phyloP scores from a whole-genome alignment of 805 yeast genomes.

The Henningerozyma blattae region DNA sequence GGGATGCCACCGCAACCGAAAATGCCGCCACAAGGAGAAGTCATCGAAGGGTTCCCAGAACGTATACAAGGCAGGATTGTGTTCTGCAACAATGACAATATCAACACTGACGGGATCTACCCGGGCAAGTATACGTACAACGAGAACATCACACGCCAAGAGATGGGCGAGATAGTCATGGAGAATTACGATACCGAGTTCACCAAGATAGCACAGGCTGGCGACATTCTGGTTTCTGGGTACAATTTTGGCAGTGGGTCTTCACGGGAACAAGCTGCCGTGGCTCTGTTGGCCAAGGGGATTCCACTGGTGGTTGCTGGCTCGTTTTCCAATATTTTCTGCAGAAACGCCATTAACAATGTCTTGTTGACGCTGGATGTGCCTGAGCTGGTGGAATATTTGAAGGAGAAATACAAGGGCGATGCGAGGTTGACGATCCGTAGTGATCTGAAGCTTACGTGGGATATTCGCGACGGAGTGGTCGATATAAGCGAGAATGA shows the following conservation, averaged over 20 bases:
- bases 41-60: constrained; percentile 87
- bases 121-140: constrained; percentile 99
- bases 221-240: constrained; percentile 86
- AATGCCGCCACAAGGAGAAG: too few relatives aligned
- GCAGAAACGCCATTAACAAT: constrained; percentile 91
- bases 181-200: constrained; percentile 94
- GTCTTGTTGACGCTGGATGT: constrained; percentile 89
- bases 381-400: constrained; percentile 68
- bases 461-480: constrained; percentile 83
- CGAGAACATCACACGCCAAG: constrained; percentile 88
- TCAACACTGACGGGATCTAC: constrained; percentile 96
- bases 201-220: constrained; percentile 64
- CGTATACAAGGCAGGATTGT: constrained; percentile 85
- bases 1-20: too few relatives aligned
- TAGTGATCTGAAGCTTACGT: constrained; percentile 84
- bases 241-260: constrained; percentile 98
- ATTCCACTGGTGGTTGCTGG: constrained; percentile 91
- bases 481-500: constrained; percentile 64
- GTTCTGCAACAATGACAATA: constrained; percentile 90
- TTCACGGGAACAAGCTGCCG: constrained; percentile 98
- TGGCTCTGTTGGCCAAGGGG: constrained; percentile 91
- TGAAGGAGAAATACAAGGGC: constrained; percentile 54
- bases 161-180: constrained; percentile 99
- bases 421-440: constrained; percentile 64
- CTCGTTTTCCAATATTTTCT: constrained; percentile 92